Base-by-base conservation (phyloP, 1,139 yeast genomes). In the Saccharomycopsis hybrid region DNA sequence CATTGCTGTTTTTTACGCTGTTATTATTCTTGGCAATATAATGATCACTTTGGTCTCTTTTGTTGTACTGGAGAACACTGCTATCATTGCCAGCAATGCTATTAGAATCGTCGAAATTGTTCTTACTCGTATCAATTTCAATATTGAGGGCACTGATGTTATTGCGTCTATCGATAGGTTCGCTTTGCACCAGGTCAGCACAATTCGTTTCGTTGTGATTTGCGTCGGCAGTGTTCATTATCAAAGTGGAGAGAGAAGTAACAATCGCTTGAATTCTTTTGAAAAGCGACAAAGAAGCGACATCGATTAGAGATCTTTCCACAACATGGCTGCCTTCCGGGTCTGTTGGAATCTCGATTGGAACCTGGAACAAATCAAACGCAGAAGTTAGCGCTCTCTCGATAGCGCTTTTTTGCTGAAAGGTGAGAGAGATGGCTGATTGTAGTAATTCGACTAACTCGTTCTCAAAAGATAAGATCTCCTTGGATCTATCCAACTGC, bases 181-280 rank as follows among this genome's bases (percentile, higher is more conserved):
- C n/a, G n/a, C n/a, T n/a, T n/a, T n/a, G n/a, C n/a, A n/a, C n/a
- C n/a, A n/a, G n/a, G n/a, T n/a, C n/a, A n/a, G n/a, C n/a, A n/a
- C n/a, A n/a, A n/a, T n/a, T 7, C 28, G 7, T 24, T 5, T 13
- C 18, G n/a, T n/a, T 24, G 13, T 18, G 5, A 28, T 40, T 33
- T 32, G 43, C 31, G 25, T 44, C 50, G n/a, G 47, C 25, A 30
- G 47, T 4, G 28, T 29, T 30, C 57, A 64, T 60, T 7, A 64
- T 59, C 43, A 66, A 51, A 11, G 61, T 55, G 1, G 67, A 62
- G 38, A 66, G 45, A 0, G 66, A 51, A 35, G 60, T 55, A 1
- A 66, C 62, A 29, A 65, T 49, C 8, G 53, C 56, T 48, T 65
- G 70, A 57, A 65, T 59, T 47, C 58, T 58, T 11, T 61, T 55